These are phyloP conservation scores for Hypsizygus marmoreus DNA, from an alignment of 768 basidiomycete species.

Conservation along the genomic window DNA sequence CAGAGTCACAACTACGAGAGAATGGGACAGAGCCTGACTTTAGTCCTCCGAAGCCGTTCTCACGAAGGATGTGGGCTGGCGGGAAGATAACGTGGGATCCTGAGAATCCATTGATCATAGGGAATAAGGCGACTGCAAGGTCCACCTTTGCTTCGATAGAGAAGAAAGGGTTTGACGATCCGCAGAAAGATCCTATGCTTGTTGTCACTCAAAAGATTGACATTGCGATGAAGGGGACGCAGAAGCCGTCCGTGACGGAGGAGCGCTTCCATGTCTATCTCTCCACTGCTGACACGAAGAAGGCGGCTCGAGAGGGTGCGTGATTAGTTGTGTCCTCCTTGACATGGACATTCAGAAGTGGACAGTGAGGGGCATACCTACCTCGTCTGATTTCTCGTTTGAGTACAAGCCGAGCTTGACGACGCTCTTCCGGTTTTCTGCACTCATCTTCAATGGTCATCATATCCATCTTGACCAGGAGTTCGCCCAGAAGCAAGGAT, in stretches of 20 bases:
- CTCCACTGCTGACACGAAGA: constrained; percentile 27
- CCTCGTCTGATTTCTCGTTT: constrained; percentile 58
- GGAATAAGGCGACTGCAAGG: constrained; percentile 49
- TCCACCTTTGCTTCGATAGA: constrained; percentile 53
- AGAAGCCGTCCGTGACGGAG: constrained; percentile 54
- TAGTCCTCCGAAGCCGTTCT: constrained; percentile 72
- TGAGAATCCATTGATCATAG: constrained; percentile 49
- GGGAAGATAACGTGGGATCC: constrained; percentile 67
- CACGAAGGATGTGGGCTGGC: constrained; percentile 81
- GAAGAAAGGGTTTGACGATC: constrained; percentile 63
- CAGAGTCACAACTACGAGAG: constrained; percentile 55
- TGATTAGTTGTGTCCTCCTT: constrained; percentile 2
- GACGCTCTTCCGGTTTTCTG: constrained; percentile 84
- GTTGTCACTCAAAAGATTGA: constrained; percentile 71
- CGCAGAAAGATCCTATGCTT: constrained; percentile 62
- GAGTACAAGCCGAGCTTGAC: constrained; percentile 66
- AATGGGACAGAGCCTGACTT: constrained; percentile 77
- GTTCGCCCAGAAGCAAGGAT: constrained; percentile 72
- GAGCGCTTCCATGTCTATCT: constrained; percentile 73
- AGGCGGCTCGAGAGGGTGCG: constrained; percentile 47
- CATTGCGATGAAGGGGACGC: constrained; percentile 43
- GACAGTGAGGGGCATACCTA: constrained; percentile 54
- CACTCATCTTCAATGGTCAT: constrained; percentile 85
- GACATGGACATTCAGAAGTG: constrained; percentile 1
- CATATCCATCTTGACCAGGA: constrained; percentile 81